Evolutionary conservation across 164 flowering plant genomes (phyloP).

Genomic region (Liquidambar formosana): DNA sequence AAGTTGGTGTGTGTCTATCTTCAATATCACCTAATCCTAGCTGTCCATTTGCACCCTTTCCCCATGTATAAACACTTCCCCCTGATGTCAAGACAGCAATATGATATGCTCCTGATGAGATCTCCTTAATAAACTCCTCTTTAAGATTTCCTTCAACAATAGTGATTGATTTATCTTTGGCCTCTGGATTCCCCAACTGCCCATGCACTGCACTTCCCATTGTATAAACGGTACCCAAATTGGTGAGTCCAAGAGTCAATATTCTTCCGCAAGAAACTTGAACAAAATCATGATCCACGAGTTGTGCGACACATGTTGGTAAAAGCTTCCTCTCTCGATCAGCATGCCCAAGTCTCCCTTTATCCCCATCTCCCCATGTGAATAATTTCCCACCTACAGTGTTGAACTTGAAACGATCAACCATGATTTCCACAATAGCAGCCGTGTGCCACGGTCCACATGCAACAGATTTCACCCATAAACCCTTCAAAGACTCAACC

Average conservation of each 20-base stretch:
- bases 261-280: constrained; percentile 68
- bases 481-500: constrained; percentile 59
- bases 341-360: constrained; percentile 63
- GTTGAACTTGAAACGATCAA: constrained; percentile 30
- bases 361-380: constrained; percentile 84
- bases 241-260: constrained; percentile 60
- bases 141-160: constrained; percentile 61
- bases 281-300: constrained; percentile 56
- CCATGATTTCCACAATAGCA: constrained; percentile 56
- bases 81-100: constrained; percentile 54
- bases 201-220: constrained; percentile 69
- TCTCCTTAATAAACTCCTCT: constrained; percentile 49
- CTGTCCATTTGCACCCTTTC: constrained; percentile 64
- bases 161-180: constrained; percentile 46
- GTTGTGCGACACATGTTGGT: constrained; percentile 62
- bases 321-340: constrained; percentile 48
- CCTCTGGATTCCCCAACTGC: constrained; percentile 59
- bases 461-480: constrained; percentile 56
- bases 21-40: constrained; percentile 60
- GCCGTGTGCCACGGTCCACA: constrained; percentile 87
- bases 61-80: constrained; percentile 69
- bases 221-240: constrained; percentile 55
- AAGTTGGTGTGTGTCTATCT: constrained; percentile 51
- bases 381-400: constrained; percentile 48
- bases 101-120: constrained; percentile 65